Evolutionary conservation across 768 basidiomycete genomes (phyloP), one percentile per base, ranked within the genome.

Genomic region (Pleurotus citrinopileatus): DNA sequence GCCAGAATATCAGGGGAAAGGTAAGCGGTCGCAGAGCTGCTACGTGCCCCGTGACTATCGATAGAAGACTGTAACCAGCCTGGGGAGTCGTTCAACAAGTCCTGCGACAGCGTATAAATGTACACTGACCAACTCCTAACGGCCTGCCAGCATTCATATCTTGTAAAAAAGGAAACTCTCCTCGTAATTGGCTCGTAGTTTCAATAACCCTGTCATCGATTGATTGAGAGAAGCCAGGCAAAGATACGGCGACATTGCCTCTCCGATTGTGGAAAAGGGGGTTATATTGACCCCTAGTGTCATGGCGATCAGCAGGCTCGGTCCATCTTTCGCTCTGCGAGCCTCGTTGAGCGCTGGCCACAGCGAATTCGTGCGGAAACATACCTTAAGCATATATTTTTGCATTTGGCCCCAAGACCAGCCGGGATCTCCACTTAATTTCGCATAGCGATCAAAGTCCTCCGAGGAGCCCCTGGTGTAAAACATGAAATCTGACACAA

Each of bases 251-350:
- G 29, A 62, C 63, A 6, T 64, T 61, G 10, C 77, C 76, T 9
- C 60, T 52, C 15, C 61, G 63, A 9, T 73, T 67, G 57, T 77
- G 76, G 8, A 73, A 56, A 0, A 59, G 22, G 0, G 77, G 73
- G 52, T 72, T 59, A 50, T 66, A 73, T 56, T 77, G 64, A 4
- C 70, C 68, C 3, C 62, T 61, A 29, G 63, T 72, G 55, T 75
- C 63, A 53, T 75, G 75, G 15, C 62, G 52, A 51, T 76, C 74
- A 3, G 66, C 65, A 1, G 77, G 73, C 9, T 64, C 57, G 2
- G 59, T 59, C 57, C 65, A 71, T 38, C 60, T 64, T 58, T 79
- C 76, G 57, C 68, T 68, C 75, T 77, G 38, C 37, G n/a, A n/a
- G 34, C 17, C 12, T 46, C 9, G 42, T 7, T 34, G n/a, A n/a